A percentile compares a stretch with the other conserved stretches of the same genome.
phyloP scores from a whole-genome alignment of 2,329 filamentous ascomycete genomes.

The Sordariomycetes sp. region DNA sequence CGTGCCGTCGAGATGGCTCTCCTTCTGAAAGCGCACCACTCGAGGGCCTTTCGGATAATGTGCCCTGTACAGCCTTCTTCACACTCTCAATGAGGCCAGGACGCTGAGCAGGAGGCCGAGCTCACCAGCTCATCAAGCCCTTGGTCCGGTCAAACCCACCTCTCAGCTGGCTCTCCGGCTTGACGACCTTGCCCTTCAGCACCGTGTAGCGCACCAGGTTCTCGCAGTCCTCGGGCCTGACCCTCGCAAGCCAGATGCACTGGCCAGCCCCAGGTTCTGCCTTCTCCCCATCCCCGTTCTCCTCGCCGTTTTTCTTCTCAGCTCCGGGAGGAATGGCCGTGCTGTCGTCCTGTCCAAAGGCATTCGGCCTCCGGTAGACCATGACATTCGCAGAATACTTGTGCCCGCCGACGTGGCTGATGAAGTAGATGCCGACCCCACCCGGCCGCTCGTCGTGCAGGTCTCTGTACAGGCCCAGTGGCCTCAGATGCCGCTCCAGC shows the following conservation, averaged over 20 bases:
- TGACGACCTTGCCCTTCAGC: constrained; percentile 87
- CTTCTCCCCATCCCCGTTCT: constrained; percentile 19
- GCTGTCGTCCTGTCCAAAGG: constrained; percentile 48
- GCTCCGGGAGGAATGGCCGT: constrained; percentile 21
- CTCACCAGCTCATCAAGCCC: constrained; percentile 78
- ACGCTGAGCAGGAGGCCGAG: neutral
- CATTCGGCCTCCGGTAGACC: constrained; percentile 64
- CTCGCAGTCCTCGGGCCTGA: constrained; percentile 83
- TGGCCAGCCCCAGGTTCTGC: constrained; percentile 57
- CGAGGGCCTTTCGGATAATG: too few species aligned
- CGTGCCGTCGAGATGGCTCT: too few species aligned
- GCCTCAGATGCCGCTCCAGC: constrained; percentile 79
- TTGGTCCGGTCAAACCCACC: constrained; percentile 82
- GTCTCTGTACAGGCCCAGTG: constrained; percentile 77
- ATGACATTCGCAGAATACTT: constrained; percentile 95
- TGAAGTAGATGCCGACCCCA: constrained; percentile 92
- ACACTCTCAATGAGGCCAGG: neutral
- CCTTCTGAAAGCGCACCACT: too few species aligned
- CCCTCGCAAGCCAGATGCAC: constrained; percentile 85
- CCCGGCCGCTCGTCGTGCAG: constrained; percentile 81
- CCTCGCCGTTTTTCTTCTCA: constrained; percentile 4
- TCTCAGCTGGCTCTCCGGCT: constrained; percentile 75
- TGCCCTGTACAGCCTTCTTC: too few species aligned
- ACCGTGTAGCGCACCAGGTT: constrained; percentile 85
- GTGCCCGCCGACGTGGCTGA: constrained; percentile 92